Base-by-base conservation (phyloP, 1,284 basidiomycete species). In the Trametes versicolor region DNA sequence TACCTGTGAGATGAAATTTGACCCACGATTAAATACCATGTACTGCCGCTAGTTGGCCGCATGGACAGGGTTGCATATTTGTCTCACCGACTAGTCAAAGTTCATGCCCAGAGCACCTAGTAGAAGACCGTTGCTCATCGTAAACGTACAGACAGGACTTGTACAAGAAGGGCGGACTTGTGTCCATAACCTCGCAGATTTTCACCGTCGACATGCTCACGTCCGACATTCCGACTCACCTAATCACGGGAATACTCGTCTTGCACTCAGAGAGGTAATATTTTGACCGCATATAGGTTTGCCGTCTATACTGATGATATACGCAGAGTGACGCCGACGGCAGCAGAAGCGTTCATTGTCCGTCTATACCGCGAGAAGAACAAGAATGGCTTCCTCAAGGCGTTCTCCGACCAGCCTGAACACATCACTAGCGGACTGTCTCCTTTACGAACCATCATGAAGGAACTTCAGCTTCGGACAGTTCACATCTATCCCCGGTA, bases 361-460 rank as follows among this genome's bases (percentile, higher is more conserved):
- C 87, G 96, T 6, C 80, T 98, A 1, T 98, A 92, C 74, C 87
- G 96, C 50, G 91, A 97, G 75, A 89, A 91, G 78, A 98, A 98
- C 78, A 81, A 87, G 77, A 85, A 84, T 6, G 97, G 97, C 1
- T 99, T 99, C 77, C 80, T 98, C 68, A 99, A 99, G 78, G 98
- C 96, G 0, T 99, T 99, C 75, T 96, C 96, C 0, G 97, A 99
- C 76, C 92, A 98, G 71, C 96, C 97, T 0, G 97, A 99, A 76
- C 89, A 92, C 65, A 98, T 99, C 67, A 96, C 93, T 0, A 94
- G 90, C 70, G 97, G 97, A 0, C 80, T 99, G 74, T 95, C 93
- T 0, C 97, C 97, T 0, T 81, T 99, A 21, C 93, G 93, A 73
- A 96, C 92, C 53, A 94, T 98, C 66, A 90, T 99, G 84, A 94